Evolutionary conservation across 441 rosid species (phyloP).

Genomic region (Eutrema salsugineum): DNA sequence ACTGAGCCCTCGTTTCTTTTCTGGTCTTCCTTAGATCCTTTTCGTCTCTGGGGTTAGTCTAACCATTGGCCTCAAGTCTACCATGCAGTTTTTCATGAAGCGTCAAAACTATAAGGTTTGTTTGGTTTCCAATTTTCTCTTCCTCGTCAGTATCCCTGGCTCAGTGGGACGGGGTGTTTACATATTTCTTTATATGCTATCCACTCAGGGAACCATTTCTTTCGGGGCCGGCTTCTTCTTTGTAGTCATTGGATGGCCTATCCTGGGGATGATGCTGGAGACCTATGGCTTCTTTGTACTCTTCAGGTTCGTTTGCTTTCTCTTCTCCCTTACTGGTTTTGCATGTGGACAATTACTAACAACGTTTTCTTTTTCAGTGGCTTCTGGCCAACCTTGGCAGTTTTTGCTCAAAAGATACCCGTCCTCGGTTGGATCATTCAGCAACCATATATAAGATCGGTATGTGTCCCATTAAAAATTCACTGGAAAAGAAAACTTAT

Average conservation of each 20-base stretch:
- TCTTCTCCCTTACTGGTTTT: not conserved
- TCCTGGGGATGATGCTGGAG: conserved; percentile 89
- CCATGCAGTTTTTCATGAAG: conserved; percentile 93
- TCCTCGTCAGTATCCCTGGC: conserved; percentile 10
- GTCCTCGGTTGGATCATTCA: conserved; percentile 88
- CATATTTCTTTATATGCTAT: conserved; percentile 6
- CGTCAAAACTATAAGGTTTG: conserved; percentile 86
- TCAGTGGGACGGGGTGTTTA: not conserved
- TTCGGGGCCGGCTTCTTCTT: conserved; percentile 90
- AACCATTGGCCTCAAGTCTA: conserved; percentile 86
- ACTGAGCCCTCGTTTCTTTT: conserved; percentile 3
- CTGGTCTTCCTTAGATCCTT: conserved; percentile 51
- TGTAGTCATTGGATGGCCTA: conserved; percentile 88
- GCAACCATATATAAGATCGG: conserved; percentile 83
- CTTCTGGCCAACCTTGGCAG: conserved; percentile 97
- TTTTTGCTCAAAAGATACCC: conserved; percentile 89
- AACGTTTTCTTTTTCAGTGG: conserved; percentile 53
- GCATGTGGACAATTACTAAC: conserved; percentile 1
- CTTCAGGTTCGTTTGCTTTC: conserved; percentile 57
- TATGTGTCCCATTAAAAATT: conserved; percentile 36
- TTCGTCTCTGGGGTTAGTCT: conserved; percentile 90
- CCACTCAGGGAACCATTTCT: conserved; percentile 81
- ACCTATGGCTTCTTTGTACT: conserved; percentile 84
- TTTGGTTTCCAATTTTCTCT: not conserved
- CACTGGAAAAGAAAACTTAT: not conserved